These are phyloP conservation scores for Chaetomiaceae sp. DNA, from an alignment of 2,329 filamentous ascomycete species.

Conservation along the genomic window DNA sequence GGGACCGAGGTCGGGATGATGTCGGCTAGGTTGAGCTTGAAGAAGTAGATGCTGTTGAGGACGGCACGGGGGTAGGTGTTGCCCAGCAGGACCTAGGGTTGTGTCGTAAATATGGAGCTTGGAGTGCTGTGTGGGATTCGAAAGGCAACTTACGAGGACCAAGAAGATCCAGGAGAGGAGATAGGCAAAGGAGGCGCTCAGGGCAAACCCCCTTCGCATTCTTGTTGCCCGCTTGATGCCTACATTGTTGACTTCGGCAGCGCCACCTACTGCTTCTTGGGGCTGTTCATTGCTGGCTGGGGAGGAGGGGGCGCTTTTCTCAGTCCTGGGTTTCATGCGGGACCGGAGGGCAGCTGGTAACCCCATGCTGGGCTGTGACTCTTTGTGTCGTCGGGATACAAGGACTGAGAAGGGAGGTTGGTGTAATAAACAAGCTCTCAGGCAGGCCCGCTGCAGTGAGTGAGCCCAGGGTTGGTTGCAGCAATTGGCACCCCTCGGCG, in stretches of 20 bases:
- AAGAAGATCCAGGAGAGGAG: constrained; percentile 72
- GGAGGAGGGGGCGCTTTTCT: constrained; percentile 5
- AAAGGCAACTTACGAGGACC: constrained; percentile 60
- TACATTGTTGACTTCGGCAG: background rate
- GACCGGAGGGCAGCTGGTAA: constrained; percentile 23
- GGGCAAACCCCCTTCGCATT: constrained; percentile 56
- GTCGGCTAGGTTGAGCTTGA: constrained; percentile 76
- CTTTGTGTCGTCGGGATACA: no score
- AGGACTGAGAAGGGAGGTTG: no score
- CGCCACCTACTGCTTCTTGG: constrained; percentile 1
- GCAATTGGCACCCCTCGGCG: background rate
- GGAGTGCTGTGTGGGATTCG: background rate
- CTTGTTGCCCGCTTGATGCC: constrained; percentile 40
- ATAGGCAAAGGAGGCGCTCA: constrained; percentile 65
- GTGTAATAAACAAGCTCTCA: background rate
- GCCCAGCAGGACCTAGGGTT: constrained; percentile 58
- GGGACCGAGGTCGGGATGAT: constrained; percentile 71
- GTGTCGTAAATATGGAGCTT: background rate
- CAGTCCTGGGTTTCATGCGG: constrained; percentile 15
- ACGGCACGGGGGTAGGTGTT: constrained; percentile 61
- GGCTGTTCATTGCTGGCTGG: constrained; percentile 7
- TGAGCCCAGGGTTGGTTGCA: background rate
- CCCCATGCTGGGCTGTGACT: constrained; percentile 14
- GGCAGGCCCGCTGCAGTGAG: constrained; percentile 12
- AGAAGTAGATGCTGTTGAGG: constrained; percentile 72